Base-by-base conservation (phyloP, 108 stramenopile species). In the Cyclostephanos invisitatus region DNA sequence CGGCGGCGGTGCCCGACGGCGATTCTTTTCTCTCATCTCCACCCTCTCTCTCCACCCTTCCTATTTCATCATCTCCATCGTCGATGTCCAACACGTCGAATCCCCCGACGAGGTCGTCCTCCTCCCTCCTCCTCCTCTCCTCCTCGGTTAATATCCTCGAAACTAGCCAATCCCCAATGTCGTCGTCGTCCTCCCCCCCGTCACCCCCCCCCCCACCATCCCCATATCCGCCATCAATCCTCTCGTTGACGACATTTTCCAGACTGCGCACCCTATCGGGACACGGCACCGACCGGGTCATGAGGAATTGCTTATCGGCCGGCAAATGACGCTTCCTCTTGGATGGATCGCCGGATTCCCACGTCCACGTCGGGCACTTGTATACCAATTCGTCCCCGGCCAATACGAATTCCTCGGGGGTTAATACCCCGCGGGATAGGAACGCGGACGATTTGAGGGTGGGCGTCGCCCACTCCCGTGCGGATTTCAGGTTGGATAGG, bases 351-450 rank as follows among this genome's bases (percentile, higher is more conserved):
- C 93, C 93, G 5, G 58, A 32, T 69, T 93, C 91, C 96, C 96
- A 98, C 11, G 73, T 69, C 98, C 98, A 98, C n/a, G 96, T 93
- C 20, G 98, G 98, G 72, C 96, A 97, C 46, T 83, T 83, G 73
- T 83, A 89, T 36, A 97, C 95, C 9, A 98, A 77, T 72, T 96
- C 91, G 71, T 98, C 98, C 7, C 98, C 96, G 18, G 96, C 96
- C 15, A 53, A 54, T 28, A 97, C 88, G 73, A 96, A 96, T 74
- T 98, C 98, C 68, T 96, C 92, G 25, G 98, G 98, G 20, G 98
- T 98, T 56, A 98, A 74, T 10, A 97, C 95, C 8, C 98, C 98
- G 50, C 89, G 86, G 61, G 91, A 87, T 22, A 94, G 66, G 78
- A 98, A 97, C 62, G 89, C 92, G 21, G 91, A 89, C 50, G 81